Base-by-base conservation (phyloP, 2,329 filamentous ascomycete species). In the Sphaerostilbella broomeana region DNA sequence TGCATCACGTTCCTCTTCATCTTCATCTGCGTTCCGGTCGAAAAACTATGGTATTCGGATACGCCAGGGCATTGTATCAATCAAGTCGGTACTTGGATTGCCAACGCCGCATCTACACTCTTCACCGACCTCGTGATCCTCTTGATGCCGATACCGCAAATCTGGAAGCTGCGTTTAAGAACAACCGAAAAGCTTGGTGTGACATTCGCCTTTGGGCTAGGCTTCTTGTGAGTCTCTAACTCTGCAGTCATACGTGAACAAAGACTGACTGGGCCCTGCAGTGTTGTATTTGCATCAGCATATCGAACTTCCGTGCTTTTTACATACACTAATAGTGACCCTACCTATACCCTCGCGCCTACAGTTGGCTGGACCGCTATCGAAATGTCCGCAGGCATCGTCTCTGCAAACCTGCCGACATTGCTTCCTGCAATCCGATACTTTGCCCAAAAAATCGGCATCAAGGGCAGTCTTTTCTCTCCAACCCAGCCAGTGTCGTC, bases 391-490 rank as follows among this genome's bases (percentile, higher is more conserved):
- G 64, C 64, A 0, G 72, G 69, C 36, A 72, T 77, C 48, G 59
- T 73, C 34, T 72, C 70, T 0, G 72, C 72, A 6, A 73, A 69
- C 44, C 65, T 75, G 0, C 73, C 73, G 0, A 73, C 72, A 0
- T 56, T 75, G 26, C 62, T 68, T 5, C 70, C 71, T 3, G 61
- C 70, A 10, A 45, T 73, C 6, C 27, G 42, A 22, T 28, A 37
- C 15, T 38, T 41, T 9, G 6, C 19, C 6, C 24, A 15, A 20
- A 38, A 15, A 8, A 37, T 41, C 6, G 38, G 42, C 17, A 38
- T 41, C 38, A 34, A 38, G 32, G 15, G 24, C 9, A 37, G 24
- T 12, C 31, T 42, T 13, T 18, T 42, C 6, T 42, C 38, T 3
- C 15, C 42, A 7, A 30, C 12, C 8, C 17, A 25, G 16, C 11